A percentile compares a stretch with the other conserved stretches of the same genome.
Evolutionary conservation across 345 rosid genomes (phyloP).

Genomic region (Isatis tinctoria): DNA sequence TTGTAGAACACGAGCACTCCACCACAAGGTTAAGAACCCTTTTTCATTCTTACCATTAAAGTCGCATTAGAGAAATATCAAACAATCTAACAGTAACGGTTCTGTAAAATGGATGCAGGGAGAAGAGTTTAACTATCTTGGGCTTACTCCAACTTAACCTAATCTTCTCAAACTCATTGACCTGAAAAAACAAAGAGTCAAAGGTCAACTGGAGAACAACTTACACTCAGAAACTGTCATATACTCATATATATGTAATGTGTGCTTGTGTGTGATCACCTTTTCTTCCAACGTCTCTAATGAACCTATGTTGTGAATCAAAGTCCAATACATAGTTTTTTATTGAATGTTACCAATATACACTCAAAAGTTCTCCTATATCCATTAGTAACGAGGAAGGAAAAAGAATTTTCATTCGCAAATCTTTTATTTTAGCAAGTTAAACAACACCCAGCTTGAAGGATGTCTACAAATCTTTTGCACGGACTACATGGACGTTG

Average conservation of each 20-base stretch:
- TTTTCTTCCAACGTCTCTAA: background rate
- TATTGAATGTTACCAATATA: background rate
- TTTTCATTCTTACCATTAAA: background rate
- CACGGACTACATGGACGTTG: background rate
- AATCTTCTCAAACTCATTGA: slow-evolving; percentile 17
- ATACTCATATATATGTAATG: too few species aligned
- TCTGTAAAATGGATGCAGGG: background rate
- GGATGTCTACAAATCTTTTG: background rate
- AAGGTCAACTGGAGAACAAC: background rate
- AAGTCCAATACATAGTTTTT: background rate
- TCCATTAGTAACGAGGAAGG: too few species aligned
- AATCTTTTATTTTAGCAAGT: too few species aligned
- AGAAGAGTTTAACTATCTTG: slow-evolving; percentile 1
- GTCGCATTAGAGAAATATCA: background rate
- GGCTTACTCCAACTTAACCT: slow-evolving; percentile 14
- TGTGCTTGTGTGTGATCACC: background rate
- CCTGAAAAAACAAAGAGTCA: background rate
- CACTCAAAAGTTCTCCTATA: background rate
- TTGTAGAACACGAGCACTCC: slow-evolving; percentile 31
- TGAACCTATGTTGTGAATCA: background rate
- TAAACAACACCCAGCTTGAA: background rate
- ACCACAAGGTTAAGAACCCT: background rate
- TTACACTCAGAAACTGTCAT: slow-evolving; percentile 1
- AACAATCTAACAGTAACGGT: background rate
- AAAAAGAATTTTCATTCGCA: too few species aligned